phyloP scores from a whole-genome alignment of 441 rosid genomes.

The Geranium incanum region DNA sequence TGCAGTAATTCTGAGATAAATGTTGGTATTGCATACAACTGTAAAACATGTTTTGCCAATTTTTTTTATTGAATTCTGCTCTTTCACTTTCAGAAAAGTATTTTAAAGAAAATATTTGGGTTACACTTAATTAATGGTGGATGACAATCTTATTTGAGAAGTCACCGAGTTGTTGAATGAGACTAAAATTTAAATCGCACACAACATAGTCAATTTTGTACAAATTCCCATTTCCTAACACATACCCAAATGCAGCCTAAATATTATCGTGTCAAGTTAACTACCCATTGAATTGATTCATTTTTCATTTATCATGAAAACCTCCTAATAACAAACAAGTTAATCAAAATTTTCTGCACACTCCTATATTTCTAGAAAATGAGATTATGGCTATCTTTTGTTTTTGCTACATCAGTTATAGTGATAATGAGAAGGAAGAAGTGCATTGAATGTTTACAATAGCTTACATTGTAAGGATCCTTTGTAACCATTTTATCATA shows the following conservation, averaged over 20 bases:
- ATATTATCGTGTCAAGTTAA: neutral
- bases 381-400: conserved; percentile 7
- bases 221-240: neutral
- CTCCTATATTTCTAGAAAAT: conserved; percentile 16
- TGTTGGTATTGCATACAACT: neutral
- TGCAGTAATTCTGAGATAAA: neutral
- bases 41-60: neutral
- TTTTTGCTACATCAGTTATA: neutral
- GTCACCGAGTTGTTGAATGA: neutral
- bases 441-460: conserved; percentile 6
- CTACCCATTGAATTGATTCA: neutral
- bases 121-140: neutral
- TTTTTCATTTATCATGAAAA: neutral
- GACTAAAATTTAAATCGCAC: neutral
- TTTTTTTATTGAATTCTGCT: neutral
- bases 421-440: neutral
- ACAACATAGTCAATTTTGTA: no score
- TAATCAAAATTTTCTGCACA: conserved; percentile 3
- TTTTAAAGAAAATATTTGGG: neutral
- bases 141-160: neutral
- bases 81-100: neutral
- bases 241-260: neutral
- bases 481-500: conserved; percentile 16
- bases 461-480: conserved; percentile 9
- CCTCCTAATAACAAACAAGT: conserved; percentile 10